Evolutionary conservation across 768 basidiomycete genomes (phyloP).

Genomic region (Antrodiella citrinella): DNA sequence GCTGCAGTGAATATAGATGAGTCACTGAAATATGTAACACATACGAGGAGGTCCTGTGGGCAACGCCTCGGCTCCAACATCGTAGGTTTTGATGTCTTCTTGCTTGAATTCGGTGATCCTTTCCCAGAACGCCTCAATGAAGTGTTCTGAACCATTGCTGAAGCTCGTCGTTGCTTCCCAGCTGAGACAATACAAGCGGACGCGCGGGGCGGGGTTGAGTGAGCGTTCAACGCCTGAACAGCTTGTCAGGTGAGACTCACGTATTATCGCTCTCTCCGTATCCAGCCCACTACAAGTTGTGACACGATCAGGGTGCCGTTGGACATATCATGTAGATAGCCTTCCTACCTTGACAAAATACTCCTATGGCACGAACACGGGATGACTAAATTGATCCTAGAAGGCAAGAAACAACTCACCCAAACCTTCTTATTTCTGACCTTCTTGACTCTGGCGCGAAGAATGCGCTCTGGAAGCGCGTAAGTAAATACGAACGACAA

Average conservation of each 20-base stretch:
- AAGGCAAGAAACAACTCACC: not conserved
- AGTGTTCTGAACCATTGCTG: conserved; percentile 42
- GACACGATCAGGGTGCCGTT: not conserved
- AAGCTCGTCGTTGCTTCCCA: conserved; percentile 68
- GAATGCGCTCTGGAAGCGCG: not conserved
- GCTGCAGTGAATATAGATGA: not conserved
- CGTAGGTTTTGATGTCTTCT: conserved; percentile 46
- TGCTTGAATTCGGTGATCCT: conserved; percentile 29
- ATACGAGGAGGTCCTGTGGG: conserved; percentile 50
- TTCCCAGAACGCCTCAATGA: conserved; percentile 33
- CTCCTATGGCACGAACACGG: not conserved
- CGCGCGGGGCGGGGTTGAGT: not conserved
- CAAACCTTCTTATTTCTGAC: not conserved
- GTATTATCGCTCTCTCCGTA: conserved; percentile 5
- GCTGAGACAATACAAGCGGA: conserved; percentile 25
- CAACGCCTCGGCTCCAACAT: conserved; percentile 43
- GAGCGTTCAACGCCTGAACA: not conserved
- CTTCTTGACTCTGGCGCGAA: not conserved
- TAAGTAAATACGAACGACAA: not conserved
- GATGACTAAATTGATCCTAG: not conserved
- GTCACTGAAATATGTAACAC: not conserved
- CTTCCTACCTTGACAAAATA: not conserved
- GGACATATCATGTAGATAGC: not conserved
- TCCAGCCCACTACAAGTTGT: conserved; percentile 4
- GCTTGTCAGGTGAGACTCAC: conserved; percentile 5